Percentiles rank a stretch among this genome's conserved stretches.
phyloP scores from a whole-genome alignment of 176 grass and related monocot species.

The Pontederia paniculata region DNA sequence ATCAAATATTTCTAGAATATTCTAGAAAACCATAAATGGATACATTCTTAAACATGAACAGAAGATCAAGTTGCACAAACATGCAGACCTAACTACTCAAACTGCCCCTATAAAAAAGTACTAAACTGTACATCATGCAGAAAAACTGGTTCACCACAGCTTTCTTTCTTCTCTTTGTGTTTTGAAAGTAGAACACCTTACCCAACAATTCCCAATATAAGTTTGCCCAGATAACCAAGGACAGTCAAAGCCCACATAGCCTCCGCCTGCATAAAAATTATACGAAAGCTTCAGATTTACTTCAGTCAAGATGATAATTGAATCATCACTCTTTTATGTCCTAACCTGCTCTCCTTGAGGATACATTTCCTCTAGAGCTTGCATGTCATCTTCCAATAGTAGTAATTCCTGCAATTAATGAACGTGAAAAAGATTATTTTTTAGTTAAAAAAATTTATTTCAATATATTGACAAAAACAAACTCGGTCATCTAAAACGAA shows the following conservation, averaged over 20 bases:
- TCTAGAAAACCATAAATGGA: too few relatives aligned
- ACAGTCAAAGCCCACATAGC: constrained; percentile 83
- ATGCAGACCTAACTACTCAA: too few relatives aligned
- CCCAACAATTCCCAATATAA: constrained; percentile 73
- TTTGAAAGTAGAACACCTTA: constrained; percentile 24
- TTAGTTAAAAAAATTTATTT: background rate
- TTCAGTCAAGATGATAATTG: background rate
- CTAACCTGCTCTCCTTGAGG: constrained; percentile 91
- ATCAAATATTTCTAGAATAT: too few relatives aligned
- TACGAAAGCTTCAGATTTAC: background rate
- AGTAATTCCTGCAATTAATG: constrained; percentile 55
- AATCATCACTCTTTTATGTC: background rate
- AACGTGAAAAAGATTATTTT: background rate
- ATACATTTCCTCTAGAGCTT: constrained; percentile 98
- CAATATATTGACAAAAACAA: too few relatives aligned
- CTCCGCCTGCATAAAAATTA: constrained; percentile 59
- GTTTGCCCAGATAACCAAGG: constrained; percentile 75
- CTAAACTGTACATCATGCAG: too few relatives aligned
- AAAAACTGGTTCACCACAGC: too few relatives aligned
- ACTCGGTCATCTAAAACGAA: too few relatives aligned
- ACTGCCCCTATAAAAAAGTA: too few relatives aligned
- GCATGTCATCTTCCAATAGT: constrained; percentile 90
- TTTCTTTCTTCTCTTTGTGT: background rate
- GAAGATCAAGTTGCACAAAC: too few relatives aligned
- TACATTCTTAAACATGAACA: too few relatives aligned